Evolutionary conservation across 2,329 filamentous ascomycete genomes (phyloP), one percentile per base, ranked within the genome.

Genomic region (Calycina herbarum): DNA sequence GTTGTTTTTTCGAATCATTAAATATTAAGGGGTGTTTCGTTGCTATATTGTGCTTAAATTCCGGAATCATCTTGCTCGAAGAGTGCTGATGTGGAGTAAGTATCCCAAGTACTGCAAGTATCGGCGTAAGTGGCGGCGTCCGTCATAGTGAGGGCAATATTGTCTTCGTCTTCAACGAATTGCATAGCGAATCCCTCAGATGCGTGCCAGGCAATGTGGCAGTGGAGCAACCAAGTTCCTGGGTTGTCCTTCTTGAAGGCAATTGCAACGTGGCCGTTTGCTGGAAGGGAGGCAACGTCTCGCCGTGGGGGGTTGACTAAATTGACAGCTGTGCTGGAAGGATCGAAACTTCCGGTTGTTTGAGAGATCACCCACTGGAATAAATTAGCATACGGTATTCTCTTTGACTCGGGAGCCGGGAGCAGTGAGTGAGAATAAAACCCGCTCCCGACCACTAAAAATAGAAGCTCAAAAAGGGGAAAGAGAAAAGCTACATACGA

Each of bases 131-230:
- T 59, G 5, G 3, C 54, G 1, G 59, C 59, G 5, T 58, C 51
- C 1, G 67, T 62, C 63, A 74, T 68, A 0, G 63, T 59, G 2
- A 66, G 57, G 0, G 64, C 63, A 29, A 75, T 75, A n/a, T 69
- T 35, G 33, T 51, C 62, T 62, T 73, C 66, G n/a, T 64, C 38
- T 62, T 79, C 81, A 5, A 87, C 75, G 66, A 87, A 82, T 71
- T 85, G 82, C 38, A 82, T 70, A 11, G 84, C 78, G 59, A 87
- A 79, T 4, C 85, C 85, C 8, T 79, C 79, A 0, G 82, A 82
- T 1, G 81, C 80, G 72, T 87, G 85, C 84, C 84, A 87, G 0
- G 75, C 76, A 61, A 78, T 76, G 62, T 78, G 77, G 68, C 77
- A 78, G 66, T 78, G 77, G 24, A 75, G 51, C 10, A 76, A 61